Evolutionary conservation across 345 rosid genomes (phyloP), one percentile per base, ranked within the genome.

Genomic region (Alliaria petiolata): DNA sequence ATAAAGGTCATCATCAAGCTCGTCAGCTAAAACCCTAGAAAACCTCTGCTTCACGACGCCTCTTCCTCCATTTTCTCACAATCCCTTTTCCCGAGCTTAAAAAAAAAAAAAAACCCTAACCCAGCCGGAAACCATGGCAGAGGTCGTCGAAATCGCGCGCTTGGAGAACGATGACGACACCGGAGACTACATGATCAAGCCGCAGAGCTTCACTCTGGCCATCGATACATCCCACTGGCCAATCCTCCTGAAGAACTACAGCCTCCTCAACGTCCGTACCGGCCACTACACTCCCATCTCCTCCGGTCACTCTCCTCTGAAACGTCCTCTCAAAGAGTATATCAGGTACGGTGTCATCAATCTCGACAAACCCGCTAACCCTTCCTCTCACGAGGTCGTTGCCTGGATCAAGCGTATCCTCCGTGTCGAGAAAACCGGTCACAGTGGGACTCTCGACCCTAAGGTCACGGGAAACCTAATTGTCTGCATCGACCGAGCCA

Each of bases 221-320:
- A 72, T 87, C 50, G 96, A 93, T 81, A 87, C 98, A 3, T 93
- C 98, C 0, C 67, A 89, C 31, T 93, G 98, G 98, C 98, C 98
- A 0, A 84, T 93, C 42, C 92, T 93, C 5, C 81, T 93, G 70
- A 93, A 91, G 80, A 93, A 93, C 89, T 93, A 93, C 72, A 83
- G 84, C 80, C 90, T 81, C 36, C 98, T 93, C 81, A 93, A 93
- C 74, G 89, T 90, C 11, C 90, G 98, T 20, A 93, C 97, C 22
- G 98, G 98, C 0, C 98, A 93, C 87, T 93, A 90, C 85, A 93
- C 98, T 8, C 98, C 98, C 4, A 82, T 93, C n/a, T 81, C 90
- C n/a, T 67, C 82, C 52, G 98, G 98, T 13, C 79, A 66, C 90
- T 90, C 93, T 17, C 98, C 98, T 6, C 93, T 93, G 55, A 93